Evolutionary conservation across 352 stramenopile genomes (phyloP).

Genomic region (Phytopythium sindhum): DNA sequence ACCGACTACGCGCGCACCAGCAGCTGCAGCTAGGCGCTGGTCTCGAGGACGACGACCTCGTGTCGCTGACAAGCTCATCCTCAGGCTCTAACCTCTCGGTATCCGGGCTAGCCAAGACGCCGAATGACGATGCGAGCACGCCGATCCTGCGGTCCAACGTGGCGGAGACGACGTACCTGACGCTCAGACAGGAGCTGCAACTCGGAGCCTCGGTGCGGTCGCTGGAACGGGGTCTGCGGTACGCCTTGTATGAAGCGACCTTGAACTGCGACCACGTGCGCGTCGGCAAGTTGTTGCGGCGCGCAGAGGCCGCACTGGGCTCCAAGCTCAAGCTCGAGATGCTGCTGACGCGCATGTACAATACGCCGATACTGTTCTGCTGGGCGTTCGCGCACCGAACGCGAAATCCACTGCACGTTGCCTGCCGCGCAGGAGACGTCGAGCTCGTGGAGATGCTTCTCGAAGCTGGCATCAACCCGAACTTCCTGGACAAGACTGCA

Average conservation of each 20-base stretch:
- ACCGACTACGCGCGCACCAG: constrained; percentile 55
- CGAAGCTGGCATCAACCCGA: constrained; percentile 58
- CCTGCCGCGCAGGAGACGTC: constrained; percentile 58
- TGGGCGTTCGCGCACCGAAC: constrained; percentile 70
- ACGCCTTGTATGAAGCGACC: constrained; percentile 45
- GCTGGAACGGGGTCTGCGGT: constrained; percentile 45
- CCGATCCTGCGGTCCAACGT: constrained; percentile 38
- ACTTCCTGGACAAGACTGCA: constrained; percentile 78
- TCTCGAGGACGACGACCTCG: constrained; percentile 43
- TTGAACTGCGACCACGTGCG: constrained; percentile 36
- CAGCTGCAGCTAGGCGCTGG: constrained; percentile 59
- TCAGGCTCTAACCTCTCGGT: constrained; percentile 7
- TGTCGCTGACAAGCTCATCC: constrained; percentile 11
- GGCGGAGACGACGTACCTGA: constrained; percentile 32
- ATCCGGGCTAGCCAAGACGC: constrained; percentile 7
- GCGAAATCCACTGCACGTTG: constrained; percentile 71
- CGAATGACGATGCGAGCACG: constrained; percentile 16
- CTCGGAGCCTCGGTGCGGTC: constrained; percentile 29
- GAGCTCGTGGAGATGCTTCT: constrained; percentile 53
- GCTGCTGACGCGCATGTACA: constrained; percentile 71
- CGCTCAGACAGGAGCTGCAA: constrained; percentile 34
- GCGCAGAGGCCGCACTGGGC: constrained; percentile 48
- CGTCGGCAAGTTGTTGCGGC: constrained; percentile 40
- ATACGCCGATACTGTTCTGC: constrained; percentile 47
- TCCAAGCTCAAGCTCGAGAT: constrained; percentile 63